A percentile compares a stretch with the other conserved stretches of the same genome.
Conservation (phyloP, 2,329 filamentous ascomycete genomes). For the Pseudogymnoascus sp. region DNA sequence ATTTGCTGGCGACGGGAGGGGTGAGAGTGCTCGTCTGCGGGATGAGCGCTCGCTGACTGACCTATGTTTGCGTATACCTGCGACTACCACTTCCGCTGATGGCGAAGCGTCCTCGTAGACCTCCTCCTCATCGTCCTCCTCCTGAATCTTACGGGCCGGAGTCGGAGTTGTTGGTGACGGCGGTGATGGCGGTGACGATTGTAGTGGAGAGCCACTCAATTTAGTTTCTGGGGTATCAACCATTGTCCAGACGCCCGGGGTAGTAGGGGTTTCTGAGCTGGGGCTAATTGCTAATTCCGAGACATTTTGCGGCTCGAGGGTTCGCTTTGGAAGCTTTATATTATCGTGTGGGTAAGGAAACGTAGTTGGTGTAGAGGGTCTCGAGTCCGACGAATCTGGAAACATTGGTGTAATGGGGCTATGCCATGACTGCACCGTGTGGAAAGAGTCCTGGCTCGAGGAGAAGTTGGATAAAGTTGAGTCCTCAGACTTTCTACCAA, state of each 20-base stretch:
- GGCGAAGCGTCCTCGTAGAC: not conserved
- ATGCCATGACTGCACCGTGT: slow-evolving; percentile 47
- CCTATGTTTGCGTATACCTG: not conserved
- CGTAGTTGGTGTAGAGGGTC: slow-evolving; percentile 42
- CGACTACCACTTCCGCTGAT: not conserved
- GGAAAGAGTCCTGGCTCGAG: slow-evolving; percentile 47
- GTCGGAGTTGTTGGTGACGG: slow-evolving; percentile 36
- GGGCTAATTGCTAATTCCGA: slow-evolving; percentile 28
- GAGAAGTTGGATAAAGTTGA: slow-evolving; percentile 31
- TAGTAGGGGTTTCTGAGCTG: slow-evolving; percentile 14
- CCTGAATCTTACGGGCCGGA: slow-evolving; percentile 35
- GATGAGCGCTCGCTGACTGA: slow-evolving; percentile 30
- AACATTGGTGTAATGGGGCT: slow-evolving; percentile 38
- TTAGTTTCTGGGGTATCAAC: slow-evolving; percentile 11
- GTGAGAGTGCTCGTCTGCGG: slow-evolving; percentile 53
- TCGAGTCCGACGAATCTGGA: slow-evolving; percentile 57
- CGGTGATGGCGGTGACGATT: slow-evolving; percentile 19
- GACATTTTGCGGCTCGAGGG: slow-evolving; percentile 26
- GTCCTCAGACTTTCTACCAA: not conserved
- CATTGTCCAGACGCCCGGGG: slow-evolving; percentile 21
- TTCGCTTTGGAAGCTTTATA: slow-evolving; percentile 31
- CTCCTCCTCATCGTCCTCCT: slow-evolving; percentile 32
- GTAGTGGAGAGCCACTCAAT: slow-evolving; percentile 4
- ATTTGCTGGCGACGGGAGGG: slow-evolving; percentile 61
- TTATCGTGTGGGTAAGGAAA: slow-evolving; percentile 35